Percentiles rank a stretch among this genome's conserved stretches.
phyloP scores from a whole-genome alignment of 495 filamentous ascomycete species.

The Parachaetomium inaequale region DNA sequence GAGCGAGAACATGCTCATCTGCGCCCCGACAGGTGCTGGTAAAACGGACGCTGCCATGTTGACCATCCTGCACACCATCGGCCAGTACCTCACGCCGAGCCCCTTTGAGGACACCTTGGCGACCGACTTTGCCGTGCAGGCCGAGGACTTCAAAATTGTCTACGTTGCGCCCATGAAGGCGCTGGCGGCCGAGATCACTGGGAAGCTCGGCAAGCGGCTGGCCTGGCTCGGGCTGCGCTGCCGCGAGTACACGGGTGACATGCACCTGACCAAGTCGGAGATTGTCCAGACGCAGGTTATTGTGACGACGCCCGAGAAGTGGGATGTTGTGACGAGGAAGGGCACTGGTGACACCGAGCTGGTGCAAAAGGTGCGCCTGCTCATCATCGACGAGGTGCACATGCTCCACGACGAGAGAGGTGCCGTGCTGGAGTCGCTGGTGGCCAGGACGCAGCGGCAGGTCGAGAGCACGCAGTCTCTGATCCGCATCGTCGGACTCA shows the following conservation, averaged over 20 bases:
- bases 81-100: constrained; percentile 76
- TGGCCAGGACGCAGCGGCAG: constrained; percentile 90
- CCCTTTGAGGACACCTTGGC: constrained; percentile 70
- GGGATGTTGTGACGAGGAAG: constrained; percentile 97
- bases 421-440: constrained; percentile 90
- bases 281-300: constrained; percentile 96
- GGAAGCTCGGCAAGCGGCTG: constrained; percentile 89
- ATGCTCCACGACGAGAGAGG: constrained; percentile 99
- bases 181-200: constrained; percentile 90
- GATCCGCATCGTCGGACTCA: constrained; percentile 92
- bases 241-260: constrained; percentile 93
- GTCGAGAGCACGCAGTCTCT: constrained; percentile 97
- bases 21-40: constrained; percentile 95
- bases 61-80: constrained; percentile 82
- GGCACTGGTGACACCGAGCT: constrained; percentile 96
- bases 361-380: constrained; percentile 90
- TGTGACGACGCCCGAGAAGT: constrained; percentile 98
- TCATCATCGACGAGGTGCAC: constrained; percentile 99
- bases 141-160: constrained; percentile 94
- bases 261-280: constrained; percentile 96
- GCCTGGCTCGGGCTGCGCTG: constrained; percentile 87
- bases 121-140: constrained; percentile 69
- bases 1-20: constrained; percentile 98
- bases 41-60: constrained; percentile 99
- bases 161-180: constrained; percentile 99